Conservation (phyloP, 108 stramenopile genomes). For the Cyclotella atomus region DNA sequence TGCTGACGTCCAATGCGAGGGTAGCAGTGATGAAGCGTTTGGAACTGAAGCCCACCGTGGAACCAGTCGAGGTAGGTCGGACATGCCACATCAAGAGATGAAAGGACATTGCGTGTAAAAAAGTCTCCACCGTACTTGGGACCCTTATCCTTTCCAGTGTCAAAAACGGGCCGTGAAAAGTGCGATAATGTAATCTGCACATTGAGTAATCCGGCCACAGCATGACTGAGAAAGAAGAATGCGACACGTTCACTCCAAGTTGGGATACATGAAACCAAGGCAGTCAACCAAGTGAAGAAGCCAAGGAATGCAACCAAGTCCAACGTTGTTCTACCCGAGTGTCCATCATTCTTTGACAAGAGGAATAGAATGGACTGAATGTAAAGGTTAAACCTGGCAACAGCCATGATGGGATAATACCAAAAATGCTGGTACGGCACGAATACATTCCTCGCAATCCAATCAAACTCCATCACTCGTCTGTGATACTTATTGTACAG, state of each 20-base stretch:
- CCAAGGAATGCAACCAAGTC: conserved; percentile 64
- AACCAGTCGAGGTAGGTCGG: conserved; percentile 88
- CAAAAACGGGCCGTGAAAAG: conserved; percentile 70
- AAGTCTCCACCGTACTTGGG: conserved; percentile 55
- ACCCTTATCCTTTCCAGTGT: conserved; percentile 27
- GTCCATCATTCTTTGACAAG: conserved; percentile 32
- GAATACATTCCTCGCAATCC: conserved; percentile 61
- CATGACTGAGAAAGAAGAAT: conserved; percentile 81
- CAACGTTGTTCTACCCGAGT: conserved; percentile 40
- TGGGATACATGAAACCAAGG: conserved; percentile 51
- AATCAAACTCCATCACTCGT: conserved; percentile 66
- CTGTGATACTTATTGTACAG: conserved; percentile 75
- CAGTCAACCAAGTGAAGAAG: conserved; percentile 66
- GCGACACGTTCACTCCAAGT: conserved; percentile 51
- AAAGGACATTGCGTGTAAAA: conserved; percentile 58
- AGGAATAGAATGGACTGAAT: conserved; percentile 65
- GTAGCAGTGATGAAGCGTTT: conserved; percentile 92
- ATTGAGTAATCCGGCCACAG: conserved; percentile 82
- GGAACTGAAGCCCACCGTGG: conserved; percentile 94
- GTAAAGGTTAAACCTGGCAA: conserved; percentile 89
- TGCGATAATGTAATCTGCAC: conserved; percentile 87
- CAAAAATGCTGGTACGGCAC: conserved; percentile 87
- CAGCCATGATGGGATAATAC: conserved; percentile 90
- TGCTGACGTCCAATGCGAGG: conserved; percentile 90
- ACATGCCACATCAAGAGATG: conserved; percentile 86